These are phyloP conservation scores for Hirsutella rhossiliensis DNA, from an alignment of 2,329 filamentous ascomycete species.

Conservation along the genomic window DNA sequence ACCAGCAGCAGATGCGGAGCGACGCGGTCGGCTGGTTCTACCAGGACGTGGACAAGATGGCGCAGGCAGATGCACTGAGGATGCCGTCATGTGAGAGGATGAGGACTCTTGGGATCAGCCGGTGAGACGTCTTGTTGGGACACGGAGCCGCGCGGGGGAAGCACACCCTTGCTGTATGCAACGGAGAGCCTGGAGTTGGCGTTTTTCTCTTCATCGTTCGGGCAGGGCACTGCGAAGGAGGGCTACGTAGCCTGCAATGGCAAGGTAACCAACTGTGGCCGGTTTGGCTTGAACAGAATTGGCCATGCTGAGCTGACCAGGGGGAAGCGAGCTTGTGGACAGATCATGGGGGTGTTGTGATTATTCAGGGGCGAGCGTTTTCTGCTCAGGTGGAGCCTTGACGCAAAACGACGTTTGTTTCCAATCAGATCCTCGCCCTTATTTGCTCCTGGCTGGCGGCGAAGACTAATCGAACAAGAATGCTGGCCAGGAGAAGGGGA, in stretches of 20 bases:
- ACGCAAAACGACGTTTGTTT: too few relatives aligned
- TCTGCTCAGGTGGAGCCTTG: too few relatives aligned
- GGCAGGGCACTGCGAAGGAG: not conserved
- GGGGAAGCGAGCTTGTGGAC: too few relatives aligned
- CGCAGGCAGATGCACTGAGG: constrained; percentile 45
- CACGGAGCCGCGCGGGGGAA: not conserved
- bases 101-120: constrained; percentile 21
- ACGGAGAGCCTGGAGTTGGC: constrained; percentile 4
- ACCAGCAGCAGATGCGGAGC: constrained; percentile 56
- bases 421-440: too few relatives aligned
- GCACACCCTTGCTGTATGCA: not conserved
- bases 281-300: too few relatives aligned
- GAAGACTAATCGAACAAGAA: too few relatives aligned
- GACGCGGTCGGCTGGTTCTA: constrained; percentile 83
- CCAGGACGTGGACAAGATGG: constrained; percentile 68
- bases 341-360: too few relatives aligned
- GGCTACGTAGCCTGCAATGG: not conserved
- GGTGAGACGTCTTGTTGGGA: not conserved
- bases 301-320: too few relatives aligned
- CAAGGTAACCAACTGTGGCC: too few relatives aligned
- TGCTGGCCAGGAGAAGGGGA: too few relatives aligned
- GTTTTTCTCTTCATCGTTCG: constrained; percentile 1
- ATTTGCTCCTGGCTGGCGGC: too few relatives aligned
- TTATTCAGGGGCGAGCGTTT: too few relatives aligned
- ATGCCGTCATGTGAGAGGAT: constrained; percentile 42